A percentile compares a stretch with the other conserved stretches of the same genome.
Conservation (phyloP, 1,284 basidiomycete genomes). For the Puccinia hordei region DNA sequence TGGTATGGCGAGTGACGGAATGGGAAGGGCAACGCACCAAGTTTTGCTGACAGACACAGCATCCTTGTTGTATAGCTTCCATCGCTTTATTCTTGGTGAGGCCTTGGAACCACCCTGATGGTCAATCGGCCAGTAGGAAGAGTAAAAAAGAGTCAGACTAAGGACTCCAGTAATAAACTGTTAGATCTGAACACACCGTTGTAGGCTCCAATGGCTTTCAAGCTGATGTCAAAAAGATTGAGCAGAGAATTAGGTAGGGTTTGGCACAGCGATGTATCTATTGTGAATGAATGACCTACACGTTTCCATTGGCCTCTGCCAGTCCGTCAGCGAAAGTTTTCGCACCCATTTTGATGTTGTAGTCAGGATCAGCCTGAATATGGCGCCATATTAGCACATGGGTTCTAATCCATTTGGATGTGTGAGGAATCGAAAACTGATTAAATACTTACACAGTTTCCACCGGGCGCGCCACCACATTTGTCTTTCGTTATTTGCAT, state of each 20-base stretch:
- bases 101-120: conserved; percentile 64
- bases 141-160: background rate
- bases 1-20: background rate
- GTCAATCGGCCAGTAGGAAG: background rate
- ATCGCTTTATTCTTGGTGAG: conserved; percentile 69
- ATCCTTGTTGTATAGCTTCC: conserved; percentile 63
- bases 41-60: conserved; percentile 74
- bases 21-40: background rate
- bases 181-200: conserved; percentile 64
- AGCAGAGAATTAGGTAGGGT: background rate
- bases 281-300: conserved; percentile 61
- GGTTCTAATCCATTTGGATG: conserved; percentile 55
- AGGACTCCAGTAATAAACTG: background rate
- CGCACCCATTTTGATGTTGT: conserved; percentile 67
- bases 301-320: conserved; percentile 65
- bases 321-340: conserved; percentile 68
- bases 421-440: background rate
- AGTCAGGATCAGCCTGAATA: conserved; percentile 50
- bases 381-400: conserved; percentile 55
- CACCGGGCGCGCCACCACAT: conserved; percentile 69
- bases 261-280: conserved; percentile 12
- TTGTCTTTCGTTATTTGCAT: conserved; percentile 84
- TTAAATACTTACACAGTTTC: conserved; percentile 68
- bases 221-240: conserved; percentile 32
- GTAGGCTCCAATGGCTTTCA: conserved; percentile 69